Evolutionary conservation across 768 basidiomycete species (phyloP).

Genomic region (Mycena capillaripes): DNA sequence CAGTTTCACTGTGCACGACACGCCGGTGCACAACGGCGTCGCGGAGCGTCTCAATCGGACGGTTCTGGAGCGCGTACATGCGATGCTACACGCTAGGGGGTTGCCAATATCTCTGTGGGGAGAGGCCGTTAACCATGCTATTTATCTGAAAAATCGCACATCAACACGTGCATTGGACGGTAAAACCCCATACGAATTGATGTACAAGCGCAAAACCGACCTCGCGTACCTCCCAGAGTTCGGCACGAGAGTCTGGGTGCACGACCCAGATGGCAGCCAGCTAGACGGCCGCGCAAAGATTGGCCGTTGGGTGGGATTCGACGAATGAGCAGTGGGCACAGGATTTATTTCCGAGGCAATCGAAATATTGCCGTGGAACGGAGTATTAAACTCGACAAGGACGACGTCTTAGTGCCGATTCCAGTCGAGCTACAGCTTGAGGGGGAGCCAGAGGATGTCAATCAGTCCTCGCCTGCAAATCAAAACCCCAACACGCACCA

Average conservation of each 20-base stretch:
- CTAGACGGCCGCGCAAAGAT: constrained; percentile 41
- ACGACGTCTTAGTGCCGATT: constrained; percentile 29
- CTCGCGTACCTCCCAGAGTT: constrained; percentile 38
- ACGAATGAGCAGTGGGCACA: constrained; percentile 48
- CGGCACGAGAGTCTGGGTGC: constrained; percentile 42
- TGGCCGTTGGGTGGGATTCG: constrained; percentile 53
- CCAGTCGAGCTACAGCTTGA: constrained; percentile 33
- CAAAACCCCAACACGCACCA: neutral
- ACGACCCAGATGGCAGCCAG: constrained; percentile 40
- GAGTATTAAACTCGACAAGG: constrained; percentile 42
- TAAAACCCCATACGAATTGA: constrained; percentile 42
- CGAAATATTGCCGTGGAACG: constrained; percentile 45
- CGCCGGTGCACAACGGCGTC: constrained; percentile 54
- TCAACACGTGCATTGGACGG: constrained; percentile 39
- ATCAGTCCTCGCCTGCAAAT: constrained; percentile 29
- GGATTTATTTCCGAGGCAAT: constrained; percentile 47
- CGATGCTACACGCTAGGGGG: constrained; percentile 45
- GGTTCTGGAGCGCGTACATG: constrained; percentile 45
- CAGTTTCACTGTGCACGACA: constrained; percentile 44
- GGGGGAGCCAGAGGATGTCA: constrained; percentile 37
- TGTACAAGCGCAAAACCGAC: constrained; percentile 40
- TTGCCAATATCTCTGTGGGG: constrained; percentile 51
- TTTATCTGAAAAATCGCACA: constrained; percentile 24
- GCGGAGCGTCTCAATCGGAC: constrained; percentile 53
- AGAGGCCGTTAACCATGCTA: constrained; percentile 43